Conservation (phyloP, 2,329 filamentous ascomycete genomes). For the Ophiostoma quercus region DNA sequence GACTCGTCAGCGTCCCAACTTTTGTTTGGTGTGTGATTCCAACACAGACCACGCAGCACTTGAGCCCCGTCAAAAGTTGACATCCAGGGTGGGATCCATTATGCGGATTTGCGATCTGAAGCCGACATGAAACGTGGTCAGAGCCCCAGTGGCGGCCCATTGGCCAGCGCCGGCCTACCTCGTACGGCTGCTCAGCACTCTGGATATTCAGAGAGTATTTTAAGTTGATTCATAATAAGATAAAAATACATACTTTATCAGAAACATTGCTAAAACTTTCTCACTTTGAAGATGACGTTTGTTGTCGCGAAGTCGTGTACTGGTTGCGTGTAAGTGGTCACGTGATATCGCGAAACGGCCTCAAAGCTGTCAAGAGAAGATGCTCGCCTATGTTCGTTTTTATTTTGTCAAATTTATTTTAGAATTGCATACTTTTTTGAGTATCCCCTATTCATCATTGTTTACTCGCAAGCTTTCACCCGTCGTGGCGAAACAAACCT, state of each 20-base stretch:
- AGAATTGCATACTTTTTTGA: too few species aligned
- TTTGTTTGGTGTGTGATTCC: background rate
- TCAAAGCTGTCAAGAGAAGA: background rate
- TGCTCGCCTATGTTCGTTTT: background rate
- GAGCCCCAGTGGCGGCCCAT: constrained; percentile 8
- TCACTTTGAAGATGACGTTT: constrained; percentile 1
- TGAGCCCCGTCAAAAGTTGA: background rate
- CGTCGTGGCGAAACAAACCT: constrained; percentile 7
- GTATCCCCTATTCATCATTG: background rate
- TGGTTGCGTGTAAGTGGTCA: constrained; percentile 15
- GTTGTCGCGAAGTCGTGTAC: background rate
- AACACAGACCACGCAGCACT: background rate
- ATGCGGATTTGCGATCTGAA: constrained; percentile 29
- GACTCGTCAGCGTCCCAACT: constrained; percentile 5
- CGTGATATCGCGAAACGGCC: background rate
- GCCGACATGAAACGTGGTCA: constrained; percentile 32
- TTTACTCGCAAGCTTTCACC: background rate
- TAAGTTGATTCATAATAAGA: background rate
- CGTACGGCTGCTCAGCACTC: background rate
- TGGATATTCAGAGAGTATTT: background rate
- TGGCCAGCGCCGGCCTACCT: background rate
- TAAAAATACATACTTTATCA: background rate
- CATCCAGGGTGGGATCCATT: constrained; percentile 17
- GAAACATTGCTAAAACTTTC: background rate
- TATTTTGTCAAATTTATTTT: too few species aligned